A percentile compares a stretch with the other conserved stretches of the same genome.
These are phyloP conservation scores for Laburnicola sp. DNA, from an alignment of 2,329 filamentous ascomycete species.

Conservation along the genomic window DNA sequence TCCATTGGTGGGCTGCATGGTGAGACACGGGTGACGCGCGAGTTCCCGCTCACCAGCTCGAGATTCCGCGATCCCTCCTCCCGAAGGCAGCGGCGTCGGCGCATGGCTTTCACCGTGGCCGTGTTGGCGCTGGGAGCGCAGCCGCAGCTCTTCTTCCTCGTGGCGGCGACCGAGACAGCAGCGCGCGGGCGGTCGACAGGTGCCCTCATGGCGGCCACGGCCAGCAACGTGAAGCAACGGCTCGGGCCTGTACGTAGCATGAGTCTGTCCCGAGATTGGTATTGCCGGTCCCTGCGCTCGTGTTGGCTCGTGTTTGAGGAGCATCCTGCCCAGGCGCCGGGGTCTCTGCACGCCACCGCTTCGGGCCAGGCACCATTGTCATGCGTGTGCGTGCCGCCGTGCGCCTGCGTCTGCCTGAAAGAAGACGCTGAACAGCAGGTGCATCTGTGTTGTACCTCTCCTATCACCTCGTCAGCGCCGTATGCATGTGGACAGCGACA, in stretches of 20 bases:
- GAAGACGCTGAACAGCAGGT: no score
- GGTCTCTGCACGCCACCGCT: background rate
- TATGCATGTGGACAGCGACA: no score
- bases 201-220: background rate
- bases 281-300: background rate
- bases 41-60: conserved; percentile 32
- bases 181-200: no score
- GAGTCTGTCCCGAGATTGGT: background rate
- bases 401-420: background rate
- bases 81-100: background rate
- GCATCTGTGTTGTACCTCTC: no score
- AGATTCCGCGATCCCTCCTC: conserved; percentile 12
- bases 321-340: no score
- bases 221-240: background rate
- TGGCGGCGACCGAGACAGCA: no score
- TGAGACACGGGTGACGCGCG: conserved; percentile 38
- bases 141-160: background rate
- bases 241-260: background rate
- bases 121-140: background rate
- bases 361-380: background rate
- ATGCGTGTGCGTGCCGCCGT: background rate
- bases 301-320: background rate
- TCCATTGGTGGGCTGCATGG: conserved; percentile 29
- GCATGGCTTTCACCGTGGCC: background rate
- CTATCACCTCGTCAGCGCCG: no score